Conservation (phyloP, 768 basidiomycete genomes). For the Psilocybe azurescens region DNA sequence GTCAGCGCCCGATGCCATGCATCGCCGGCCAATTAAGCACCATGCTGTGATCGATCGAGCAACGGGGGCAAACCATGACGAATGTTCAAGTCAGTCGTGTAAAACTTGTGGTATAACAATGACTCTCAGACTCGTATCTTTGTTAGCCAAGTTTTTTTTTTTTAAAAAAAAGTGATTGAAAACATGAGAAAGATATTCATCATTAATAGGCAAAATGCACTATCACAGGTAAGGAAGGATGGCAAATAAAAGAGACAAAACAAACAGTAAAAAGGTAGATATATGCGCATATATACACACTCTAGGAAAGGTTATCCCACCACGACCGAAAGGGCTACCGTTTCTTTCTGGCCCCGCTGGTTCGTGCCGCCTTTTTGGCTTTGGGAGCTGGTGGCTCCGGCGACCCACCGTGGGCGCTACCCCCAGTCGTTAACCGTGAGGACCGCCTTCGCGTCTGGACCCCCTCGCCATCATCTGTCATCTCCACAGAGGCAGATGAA, state of each 20-base stretch:
- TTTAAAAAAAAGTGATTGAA: too few species aligned
- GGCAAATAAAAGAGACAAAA: neutral
- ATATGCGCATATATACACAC: slow-evolving; percentile 2
- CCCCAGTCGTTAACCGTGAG: slow-evolving; percentile 41
- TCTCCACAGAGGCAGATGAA: slow-evolving; percentile 36
- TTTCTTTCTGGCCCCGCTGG: slow-evolving; percentile 21
- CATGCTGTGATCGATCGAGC: too few species aligned
- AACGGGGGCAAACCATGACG: too few species aligned
- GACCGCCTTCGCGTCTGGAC: slow-evolving; percentile 48
- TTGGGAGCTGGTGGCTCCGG: slow-evolving; percentile 27
- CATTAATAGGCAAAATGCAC: too few species aligned
- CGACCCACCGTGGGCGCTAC: slow-evolving; percentile 31
- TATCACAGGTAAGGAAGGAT: too few species aligned
- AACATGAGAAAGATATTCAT: too few species aligned
- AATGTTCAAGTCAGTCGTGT: too few species aligned
- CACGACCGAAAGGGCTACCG: slow-evolving; percentile 14
- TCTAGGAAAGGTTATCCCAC: neutral
- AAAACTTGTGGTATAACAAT: too few species aligned
- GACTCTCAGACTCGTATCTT: too few species aligned
- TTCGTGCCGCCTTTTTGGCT: slow-evolving; percentile 24
- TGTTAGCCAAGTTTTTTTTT: too few species aligned
- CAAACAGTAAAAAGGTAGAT: slow-evolving; percentile 2
- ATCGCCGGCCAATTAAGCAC: too few species aligned
- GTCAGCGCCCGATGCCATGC: too few species aligned
- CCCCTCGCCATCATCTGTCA: slow-evolving; percentile 38